Evolutionary conservation across 176 grass and related monocot species (phyloP).

Genomic region (Puya raimondii): DNA sequence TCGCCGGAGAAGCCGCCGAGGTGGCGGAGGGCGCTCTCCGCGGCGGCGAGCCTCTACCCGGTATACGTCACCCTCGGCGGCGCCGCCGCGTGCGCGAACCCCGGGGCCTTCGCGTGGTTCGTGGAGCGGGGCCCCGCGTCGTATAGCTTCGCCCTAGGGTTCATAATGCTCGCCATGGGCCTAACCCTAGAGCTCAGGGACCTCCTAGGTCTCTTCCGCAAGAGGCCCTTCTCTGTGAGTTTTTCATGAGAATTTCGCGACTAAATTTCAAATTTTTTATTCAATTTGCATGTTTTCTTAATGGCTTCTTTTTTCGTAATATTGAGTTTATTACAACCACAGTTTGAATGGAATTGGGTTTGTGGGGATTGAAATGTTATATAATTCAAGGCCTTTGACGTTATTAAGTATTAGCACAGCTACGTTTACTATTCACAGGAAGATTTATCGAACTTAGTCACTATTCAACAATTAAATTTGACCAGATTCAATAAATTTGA

Average conservation of each 20-base stretch:
- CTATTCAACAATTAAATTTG: too few relatives aligned
- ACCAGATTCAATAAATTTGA: too few relatives aligned
- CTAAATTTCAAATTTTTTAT: background rate
- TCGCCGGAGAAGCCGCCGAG: slow-evolving; percentile 2
- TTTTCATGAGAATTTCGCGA: background rate
- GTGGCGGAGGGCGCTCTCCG: slow-evolving; percentile 40
- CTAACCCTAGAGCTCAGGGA: slow-evolving; percentile 54
- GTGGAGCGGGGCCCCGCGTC: slow-evolving; percentile 44
- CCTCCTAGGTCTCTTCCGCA: slow-evolving; percentile 40
- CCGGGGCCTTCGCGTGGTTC: slow-evolving; percentile 54
- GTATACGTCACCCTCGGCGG: slow-evolving; percentile 49
- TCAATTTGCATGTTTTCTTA: background rate
- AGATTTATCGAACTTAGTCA: too few relatives aligned
- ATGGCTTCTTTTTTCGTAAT: background rate
- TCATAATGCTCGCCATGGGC: slow-evolving; percentile 86
- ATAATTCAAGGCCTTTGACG: too few relatives aligned
- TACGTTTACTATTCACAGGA: too few relatives aligned
- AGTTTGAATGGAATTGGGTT: too few relatives aligned
- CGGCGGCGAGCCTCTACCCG: slow-evolving; percentile 53
- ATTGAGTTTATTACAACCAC: too few relatives aligned
- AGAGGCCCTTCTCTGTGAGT: slow-evolving; percentile 55
- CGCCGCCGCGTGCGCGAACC: slow-evolving; percentile 31
- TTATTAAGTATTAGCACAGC: too few relatives aligned
- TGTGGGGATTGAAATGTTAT: too few relatives aligned
- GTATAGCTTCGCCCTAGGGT: slow-evolving; percentile 53